Evolutionary conservation across 768 basidiomycete species (phyloP).

Genomic region (Coprinellus micaceus): DNA sequence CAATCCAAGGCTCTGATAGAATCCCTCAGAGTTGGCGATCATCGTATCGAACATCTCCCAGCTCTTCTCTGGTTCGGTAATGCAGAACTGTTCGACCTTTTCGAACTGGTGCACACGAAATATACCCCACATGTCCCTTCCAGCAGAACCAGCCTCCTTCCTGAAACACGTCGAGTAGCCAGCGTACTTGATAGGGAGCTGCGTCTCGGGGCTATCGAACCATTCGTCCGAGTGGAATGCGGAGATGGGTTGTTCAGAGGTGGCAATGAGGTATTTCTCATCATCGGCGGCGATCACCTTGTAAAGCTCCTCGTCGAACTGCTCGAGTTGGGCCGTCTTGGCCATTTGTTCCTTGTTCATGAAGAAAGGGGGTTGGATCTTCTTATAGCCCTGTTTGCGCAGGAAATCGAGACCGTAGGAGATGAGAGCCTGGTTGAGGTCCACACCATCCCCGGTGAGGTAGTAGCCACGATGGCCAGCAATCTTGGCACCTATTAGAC

Average conservation of each 20-base stretch:
- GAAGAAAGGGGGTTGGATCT: slow-evolving; percentile 96
- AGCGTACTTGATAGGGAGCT: slow-evolving; percentile 89
- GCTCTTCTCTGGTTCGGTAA: slow-evolving; percentile 92
- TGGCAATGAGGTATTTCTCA: slow-evolving; percentile 98
- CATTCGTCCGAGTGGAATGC: slow-evolving; percentile 95
- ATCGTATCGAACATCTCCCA: slow-evolving; percentile 93
- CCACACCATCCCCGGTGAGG: slow-evolving; percentile 91
- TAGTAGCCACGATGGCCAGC: slow-evolving; percentile 96
- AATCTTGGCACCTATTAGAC: slow-evolving; percentile 75
- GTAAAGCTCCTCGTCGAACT: slow-evolving; percentile 98
- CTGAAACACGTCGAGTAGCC: slow-evolving; percentile 96
- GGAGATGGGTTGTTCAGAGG: slow-evolving; percentile 98
- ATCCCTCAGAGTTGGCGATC: slow-evolving; percentile 85
- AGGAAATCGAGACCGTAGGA: slow-evolving; percentile 94
- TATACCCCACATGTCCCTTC: slow-evolving; percentile 99
- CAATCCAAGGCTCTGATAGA: slow-evolving; percentile 92
- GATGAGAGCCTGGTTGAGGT: slow-evolving; percentile 95
- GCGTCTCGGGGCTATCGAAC: slow-evolving; percentile 89
- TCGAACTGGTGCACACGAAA: slow-evolving; percentile 99
- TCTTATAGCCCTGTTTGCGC: slow-evolving; percentile 78
- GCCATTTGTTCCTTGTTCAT: slow-evolving; percentile 98
- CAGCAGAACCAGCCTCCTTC: slow-evolving; percentile 96
- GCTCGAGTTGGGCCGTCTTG: slow-evolving; percentile 95
- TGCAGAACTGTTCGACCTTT: slow-evolving; percentile 95
- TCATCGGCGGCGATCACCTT: slow-evolving; percentile 91